Evolutionary conservation across 352 stramenopile species (phyloP).

Genomic region (Phytopythium delawarense): DNA sequence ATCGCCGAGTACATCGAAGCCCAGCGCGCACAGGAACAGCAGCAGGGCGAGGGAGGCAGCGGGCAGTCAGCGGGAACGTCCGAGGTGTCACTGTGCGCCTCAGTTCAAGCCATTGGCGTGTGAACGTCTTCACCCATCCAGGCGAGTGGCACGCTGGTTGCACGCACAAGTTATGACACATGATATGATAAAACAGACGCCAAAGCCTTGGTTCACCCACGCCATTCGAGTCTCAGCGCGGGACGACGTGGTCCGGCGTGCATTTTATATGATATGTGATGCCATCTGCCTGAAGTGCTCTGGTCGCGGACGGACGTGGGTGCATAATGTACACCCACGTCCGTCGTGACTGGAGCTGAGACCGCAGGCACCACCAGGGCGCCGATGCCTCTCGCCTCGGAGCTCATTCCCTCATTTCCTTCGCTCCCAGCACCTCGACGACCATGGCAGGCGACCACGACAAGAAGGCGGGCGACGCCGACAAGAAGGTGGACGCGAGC

Average conservation of each 20-base stretch:
- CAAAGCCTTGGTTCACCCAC: no score
- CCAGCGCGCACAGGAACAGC: constrained; percentile 33
- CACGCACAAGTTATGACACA: not conserved
- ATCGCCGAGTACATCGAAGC: constrained; percentile 41
- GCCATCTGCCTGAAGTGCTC: no score
- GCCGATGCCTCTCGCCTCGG: no score
- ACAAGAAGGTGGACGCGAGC: constrained; percentile 3
- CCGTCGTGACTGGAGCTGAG: no score
- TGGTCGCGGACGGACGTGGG: no score
- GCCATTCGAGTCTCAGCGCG: no score
- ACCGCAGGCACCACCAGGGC: no score
- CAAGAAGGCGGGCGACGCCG: not conserved
- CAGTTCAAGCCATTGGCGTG: constrained; percentile 1
- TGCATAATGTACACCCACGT: no score
- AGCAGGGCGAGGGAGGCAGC: constrained; percentile 6
- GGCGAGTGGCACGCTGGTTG: no score
- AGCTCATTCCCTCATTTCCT: not conserved
- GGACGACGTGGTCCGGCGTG: no score
- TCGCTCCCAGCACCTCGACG: not conserved
- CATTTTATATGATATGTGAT: no score
- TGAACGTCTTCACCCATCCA: not conserved
- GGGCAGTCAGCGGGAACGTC: not conserved
- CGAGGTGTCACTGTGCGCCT: not conserved
- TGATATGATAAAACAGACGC: not conserved
- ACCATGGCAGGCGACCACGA: not conserved